phyloP scores from a whole-genome alignment of 106 monocot species.

The Allium sativum region DNA sequence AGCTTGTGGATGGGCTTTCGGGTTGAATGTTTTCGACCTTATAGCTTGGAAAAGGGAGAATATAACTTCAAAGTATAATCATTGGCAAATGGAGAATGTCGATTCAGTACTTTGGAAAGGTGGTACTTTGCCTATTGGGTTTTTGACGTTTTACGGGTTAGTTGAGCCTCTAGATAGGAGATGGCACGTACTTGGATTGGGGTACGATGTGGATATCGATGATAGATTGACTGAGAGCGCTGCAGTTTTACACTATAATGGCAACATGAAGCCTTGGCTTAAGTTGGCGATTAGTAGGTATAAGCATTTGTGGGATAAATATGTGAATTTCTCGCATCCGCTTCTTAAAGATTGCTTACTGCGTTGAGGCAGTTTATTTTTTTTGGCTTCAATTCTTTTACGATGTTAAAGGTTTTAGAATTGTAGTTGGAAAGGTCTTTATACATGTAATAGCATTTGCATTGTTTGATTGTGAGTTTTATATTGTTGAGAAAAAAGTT shows the following conservation, averaged over 20 bases:
- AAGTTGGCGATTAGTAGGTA: constrained; percentile 33
- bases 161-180: constrained; percentile 54
- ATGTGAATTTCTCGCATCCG: constrained; percentile 27
- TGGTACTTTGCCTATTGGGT: constrained; percentile 35
- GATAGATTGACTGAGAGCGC: constrained; percentile 47
- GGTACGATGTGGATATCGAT: constrained; percentile 44
- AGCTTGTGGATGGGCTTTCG: constrained; percentile 65
- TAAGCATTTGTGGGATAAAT: constrained; percentile 31
- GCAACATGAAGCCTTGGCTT: constrained; percentile 58
- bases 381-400: not conserved
- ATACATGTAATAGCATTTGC: no score
- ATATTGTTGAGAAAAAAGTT: no score
- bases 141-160: constrained; percentile 45
- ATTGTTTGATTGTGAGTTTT: no score
- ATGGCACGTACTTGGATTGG: constrained; percentile 59
- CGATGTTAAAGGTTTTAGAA: not conserved
- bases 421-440: not conserved
- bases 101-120: constrained; percentile 33
- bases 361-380: not conserved
- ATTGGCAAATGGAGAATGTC: constrained; percentile 42
- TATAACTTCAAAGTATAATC: constrained; percentile 33
- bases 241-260: constrained; percentile 41
- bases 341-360: constrained; percentile 18
- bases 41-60: constrained; percentile 56
- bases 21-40: constrained; percentile 61